A percentile compares a stretch with the other conserved stretches of the same genome.
Conservation (phyloP, 2,329 filamentous ascomycete species). For the Beauveria australis region DNA sequence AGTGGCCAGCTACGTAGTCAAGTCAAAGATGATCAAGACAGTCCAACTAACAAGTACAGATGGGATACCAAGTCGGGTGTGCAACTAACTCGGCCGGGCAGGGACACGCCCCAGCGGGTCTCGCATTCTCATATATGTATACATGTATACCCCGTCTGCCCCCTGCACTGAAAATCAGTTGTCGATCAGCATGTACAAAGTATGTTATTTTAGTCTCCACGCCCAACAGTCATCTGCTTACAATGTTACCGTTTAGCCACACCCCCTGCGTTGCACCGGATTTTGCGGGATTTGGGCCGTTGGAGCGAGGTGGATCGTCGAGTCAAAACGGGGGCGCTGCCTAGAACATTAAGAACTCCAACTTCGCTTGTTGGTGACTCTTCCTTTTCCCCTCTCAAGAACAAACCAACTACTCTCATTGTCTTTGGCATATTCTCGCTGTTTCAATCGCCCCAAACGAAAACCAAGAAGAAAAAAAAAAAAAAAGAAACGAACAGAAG, state of each 20-base stretch:
- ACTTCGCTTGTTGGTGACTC: not conserved
- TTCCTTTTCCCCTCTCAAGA: not conserved
- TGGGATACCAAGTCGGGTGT: not conserved
- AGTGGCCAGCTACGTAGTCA: not conserved
- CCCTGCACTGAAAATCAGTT: not conserved
- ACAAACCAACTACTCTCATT: not conserved
- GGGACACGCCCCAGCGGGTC: not conserved
- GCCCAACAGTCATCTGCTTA: no score
- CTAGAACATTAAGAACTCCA: not conserved
- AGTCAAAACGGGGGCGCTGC: not conserved
- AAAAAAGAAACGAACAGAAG: no score
- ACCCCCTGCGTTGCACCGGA: not conserved
- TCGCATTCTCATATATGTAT: not conserved
- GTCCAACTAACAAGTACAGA: not conserved
- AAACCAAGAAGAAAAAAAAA: not conserved
- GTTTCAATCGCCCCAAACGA: not conserved
- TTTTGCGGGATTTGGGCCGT: not conserved
- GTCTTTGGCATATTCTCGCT: not conserved
- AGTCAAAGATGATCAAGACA: not conserved
- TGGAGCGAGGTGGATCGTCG: not conserved
- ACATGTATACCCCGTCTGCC: not conserved
- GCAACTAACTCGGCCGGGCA: not conserved
- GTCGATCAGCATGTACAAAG: no score
- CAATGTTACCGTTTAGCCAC: not conserved
- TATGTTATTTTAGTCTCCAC: no score